Conservation (phyloP, 148 eudicot species). For the Talinum fruticosum region DNA sequence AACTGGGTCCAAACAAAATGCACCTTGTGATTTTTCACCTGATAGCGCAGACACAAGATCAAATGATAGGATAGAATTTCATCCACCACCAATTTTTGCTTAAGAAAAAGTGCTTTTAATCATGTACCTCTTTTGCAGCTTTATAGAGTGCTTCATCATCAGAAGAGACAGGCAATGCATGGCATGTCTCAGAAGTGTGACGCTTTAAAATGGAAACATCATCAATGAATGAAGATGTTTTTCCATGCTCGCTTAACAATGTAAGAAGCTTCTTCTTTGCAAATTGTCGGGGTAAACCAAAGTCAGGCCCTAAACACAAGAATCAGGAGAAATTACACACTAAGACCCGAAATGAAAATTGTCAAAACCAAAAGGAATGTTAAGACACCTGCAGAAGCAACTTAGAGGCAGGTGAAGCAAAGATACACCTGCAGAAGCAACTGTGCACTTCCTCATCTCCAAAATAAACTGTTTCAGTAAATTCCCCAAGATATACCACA, state of each 20-base stretch:
- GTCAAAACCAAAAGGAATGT: too few species aligned
- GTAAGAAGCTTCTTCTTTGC: constrained; percentile 69
- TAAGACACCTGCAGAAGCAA: too few species aligned
- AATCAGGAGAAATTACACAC: constrained; percentile 5
- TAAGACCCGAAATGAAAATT: constrained; percentile 6
- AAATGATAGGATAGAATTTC: background rate
- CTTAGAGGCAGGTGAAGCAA: background rate
- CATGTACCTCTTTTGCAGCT: constrained; percentile 84
- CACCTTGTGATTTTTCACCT: constrained; percentile 73
- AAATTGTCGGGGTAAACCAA: constrained; percentile 69
- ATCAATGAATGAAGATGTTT: constrained; percentile 77
- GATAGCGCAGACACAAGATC: constrained; percentile 6
- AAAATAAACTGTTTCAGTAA: background rate
- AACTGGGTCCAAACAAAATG: constrained; percentile 90
- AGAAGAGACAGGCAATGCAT: constrained; percentile 77
- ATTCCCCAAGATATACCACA: background rate
- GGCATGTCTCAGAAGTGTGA: constrained; percentile 76
- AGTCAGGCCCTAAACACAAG: constrained; percentile 65
- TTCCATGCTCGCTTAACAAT: constrained; percentile 69
- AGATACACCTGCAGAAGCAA: background rate
- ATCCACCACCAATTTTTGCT: too few species aligned
- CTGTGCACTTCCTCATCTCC: background rate
- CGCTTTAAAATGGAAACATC: constrained; percentile 71
- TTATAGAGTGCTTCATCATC: constrained; percentile 84
- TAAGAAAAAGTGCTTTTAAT: background rate